Base-by-base conservation (phyloP, 371 early-diverging fungal genomes). In the Lichtheimia corymbifera region DNA sequence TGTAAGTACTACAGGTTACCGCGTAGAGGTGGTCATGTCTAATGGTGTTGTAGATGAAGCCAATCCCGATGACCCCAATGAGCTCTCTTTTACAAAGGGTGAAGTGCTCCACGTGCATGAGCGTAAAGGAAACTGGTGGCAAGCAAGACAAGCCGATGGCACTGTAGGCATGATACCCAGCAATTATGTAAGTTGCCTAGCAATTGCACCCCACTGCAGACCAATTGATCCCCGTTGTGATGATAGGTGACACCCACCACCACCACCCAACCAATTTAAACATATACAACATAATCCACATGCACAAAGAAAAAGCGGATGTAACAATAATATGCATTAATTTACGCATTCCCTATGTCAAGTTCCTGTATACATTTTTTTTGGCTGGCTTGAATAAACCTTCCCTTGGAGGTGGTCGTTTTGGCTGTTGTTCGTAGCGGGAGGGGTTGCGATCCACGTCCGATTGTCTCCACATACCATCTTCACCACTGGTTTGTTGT, bases 121-220 rank as follows among this genome's bases (percentile, higher is more conserved):
- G 70, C 92, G 85, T 70, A 86, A 88, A 74, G 97, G 97, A 58
- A 92, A 91, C 64, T 97, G 97, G 97, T 97, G 97, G 97, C 91
- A 95, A 73, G 96, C 92, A 50, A 86, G 88, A 61, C 88, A 89
- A 66, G 74, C 83, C 41, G 86, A 93, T 71, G 95, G 95, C 14
- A 66, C 78, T 1, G 68, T 89, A 13, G 97, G 97, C 51, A 93
- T 97, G 76, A 93, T 90, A 7, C 97, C 97, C n/a, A 88, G 90
- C 72, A 97, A 97, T 78, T 97, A 93, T 65, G 70, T 86, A 66
- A 70, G 68, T 63, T 53, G 20, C 20, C 42, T 43, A 24, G 17
- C n/a, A 14, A 24, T 35, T 13, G 4, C 27, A 41, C 17, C 25
- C 14, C 14, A 14, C 35, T 35, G 35, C 35, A 35, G 35, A 35